Evolutionary conservation across 129 eudicot genomes (phyloP), one percentile per base, ranked within the genome.

Genomic region (Sambucus nigra): DNA sequence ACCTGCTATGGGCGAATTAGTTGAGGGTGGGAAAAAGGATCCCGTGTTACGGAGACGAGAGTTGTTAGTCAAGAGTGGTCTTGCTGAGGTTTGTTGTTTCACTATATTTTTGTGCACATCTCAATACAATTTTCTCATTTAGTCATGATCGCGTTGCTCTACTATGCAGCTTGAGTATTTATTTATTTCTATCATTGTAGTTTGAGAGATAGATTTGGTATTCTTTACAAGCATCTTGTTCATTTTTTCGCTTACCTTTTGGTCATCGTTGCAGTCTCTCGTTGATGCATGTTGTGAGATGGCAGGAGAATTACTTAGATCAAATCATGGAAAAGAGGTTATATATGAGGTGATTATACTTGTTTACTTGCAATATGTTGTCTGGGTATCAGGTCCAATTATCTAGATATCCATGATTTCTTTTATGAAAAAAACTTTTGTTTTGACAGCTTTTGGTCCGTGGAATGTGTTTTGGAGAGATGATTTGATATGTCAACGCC

Each of bases 11-110:
- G 33, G 45, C 12, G 56, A 44, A 1, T 53, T 70, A 22, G 49
- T 64, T 17, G 79, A 87, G 42, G 81, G 87, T 60, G 94, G 94
- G 22, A 89, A 84, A 77, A 89, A 89, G 70, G 95, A 89, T 68
- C 74, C 95, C 17, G 28, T 74, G 5, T 29, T 80, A 28, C 63
- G 95, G 47, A 79, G 95, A 66, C 77, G 65, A 51, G 98, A 91
- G 67, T 65, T 91, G 76, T 53, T 91, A 57, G 69, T 91, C 31
- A 63, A 85, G 52, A 85, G 89, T 67, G 98, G 98, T 50, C 89
- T 91, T 72, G 95, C 95, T 21, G 94, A 91, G 97, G 97, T 89
- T 55, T 46, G 67, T 60, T 25, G 17, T 8, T 18, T 26, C 8
- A 27, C 24, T 15, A 12, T 32, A 22, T 18, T 23, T 35, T 32